A percentile compares a stretch with the other conserved stretches of the same genome.
Evolutionary conservation across 169 alveolate species (phyloP).

Genomic region (Eimeria praecox): DNA sequence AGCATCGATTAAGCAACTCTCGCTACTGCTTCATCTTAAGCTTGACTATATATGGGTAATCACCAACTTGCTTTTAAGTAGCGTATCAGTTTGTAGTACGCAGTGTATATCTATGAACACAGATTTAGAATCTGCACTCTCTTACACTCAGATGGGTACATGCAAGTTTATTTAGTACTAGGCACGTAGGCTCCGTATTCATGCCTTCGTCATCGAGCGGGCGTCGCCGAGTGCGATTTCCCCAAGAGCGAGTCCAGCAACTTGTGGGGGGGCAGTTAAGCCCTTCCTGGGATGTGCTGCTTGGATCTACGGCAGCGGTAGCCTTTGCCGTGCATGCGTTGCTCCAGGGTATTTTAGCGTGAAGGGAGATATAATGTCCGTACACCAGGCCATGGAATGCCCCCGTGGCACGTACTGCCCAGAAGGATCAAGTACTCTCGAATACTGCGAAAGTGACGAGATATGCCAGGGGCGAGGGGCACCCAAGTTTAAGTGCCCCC

Average conservation of each 20-base stretch:
- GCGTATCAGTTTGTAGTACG: no score
- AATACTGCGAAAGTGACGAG: neutral
- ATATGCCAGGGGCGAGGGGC: conserved; percentile 26
- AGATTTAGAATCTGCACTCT: no score
- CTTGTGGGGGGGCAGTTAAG: neutral
- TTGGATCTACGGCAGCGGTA: neutral
- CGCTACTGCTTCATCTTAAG: neutral
- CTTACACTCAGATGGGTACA: no score
- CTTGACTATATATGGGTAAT: neutral
- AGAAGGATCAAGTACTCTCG: neutral
- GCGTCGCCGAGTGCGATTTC: no score
- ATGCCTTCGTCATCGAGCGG: neutral
- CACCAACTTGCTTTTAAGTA: neutral
- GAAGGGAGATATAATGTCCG: neutral
- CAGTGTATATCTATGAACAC: no score
- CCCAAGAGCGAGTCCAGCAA: neutral
- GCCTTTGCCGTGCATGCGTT: neutral
- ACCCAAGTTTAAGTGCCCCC: neutral
- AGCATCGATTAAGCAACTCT: neutral
- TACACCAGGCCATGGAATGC: neutral
- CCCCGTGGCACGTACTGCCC: conserved; percentile 32
- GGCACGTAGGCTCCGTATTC: neutral
- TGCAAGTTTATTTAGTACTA: neutral
- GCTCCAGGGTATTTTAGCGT: conserved; percentile 19
- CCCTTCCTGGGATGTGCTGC: neutral